These are phyloP conservation scores for Neofusicoccum kwambonambiense DNA, from an alignment of 2,329 filamentous ascomycete species.

Conservation along the genomic window DNA sequence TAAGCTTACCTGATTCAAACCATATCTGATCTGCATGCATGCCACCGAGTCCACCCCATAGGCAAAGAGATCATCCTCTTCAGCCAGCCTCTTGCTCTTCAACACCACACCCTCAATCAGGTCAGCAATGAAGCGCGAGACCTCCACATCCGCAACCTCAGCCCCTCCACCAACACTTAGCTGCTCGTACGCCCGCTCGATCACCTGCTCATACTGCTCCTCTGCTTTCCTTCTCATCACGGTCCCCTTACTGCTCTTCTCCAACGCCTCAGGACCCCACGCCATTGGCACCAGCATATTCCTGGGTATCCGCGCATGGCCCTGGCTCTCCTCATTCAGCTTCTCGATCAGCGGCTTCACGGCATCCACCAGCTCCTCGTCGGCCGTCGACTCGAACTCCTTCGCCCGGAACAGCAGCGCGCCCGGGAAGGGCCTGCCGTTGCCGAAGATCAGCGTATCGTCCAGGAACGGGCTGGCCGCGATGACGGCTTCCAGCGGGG, in stretches of 20 bases:
- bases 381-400: conserved; percentile 25
- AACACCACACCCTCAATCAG: conserved; percentile 27
- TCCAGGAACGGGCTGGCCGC: conserved; percentile 45
- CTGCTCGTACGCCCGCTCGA: conserved; percentile 47
- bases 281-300: conserved; percentile 53
- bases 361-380: conserved; percentile 41
- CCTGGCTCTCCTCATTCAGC: conserved; percentile 51
- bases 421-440: conserved; percentile 56
- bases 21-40: conserved; percentile 52
- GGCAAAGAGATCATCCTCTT: conserved; percentile 54
- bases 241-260: conserved; percentile 65
- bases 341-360: conserved; percentile 47
- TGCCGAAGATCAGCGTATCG: conserved; percentile 63
- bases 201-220: conserved; percentile 47
- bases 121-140: conserved; percentile 33
- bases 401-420: conserved; percentile 52
- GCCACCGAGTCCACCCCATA: conserved; percentile 62
- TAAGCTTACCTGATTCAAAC: conserved; percentile 24
- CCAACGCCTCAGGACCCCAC: conserved; percentile 37
- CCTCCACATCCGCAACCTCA: conserved; percentile 30
- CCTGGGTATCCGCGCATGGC: conserved; percentile 51
- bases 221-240: conserved; percentile 55
- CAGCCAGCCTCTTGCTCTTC: conserved; percentile 19
- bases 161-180: conserved; percentile 22
- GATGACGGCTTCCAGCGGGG: conserved; percentile 58